These are phyloP conservation scores for Vanrija humicola DNA, from an alignment of 1,284 basidiomycete genomes.

Conservation along the genomic window DNA sequence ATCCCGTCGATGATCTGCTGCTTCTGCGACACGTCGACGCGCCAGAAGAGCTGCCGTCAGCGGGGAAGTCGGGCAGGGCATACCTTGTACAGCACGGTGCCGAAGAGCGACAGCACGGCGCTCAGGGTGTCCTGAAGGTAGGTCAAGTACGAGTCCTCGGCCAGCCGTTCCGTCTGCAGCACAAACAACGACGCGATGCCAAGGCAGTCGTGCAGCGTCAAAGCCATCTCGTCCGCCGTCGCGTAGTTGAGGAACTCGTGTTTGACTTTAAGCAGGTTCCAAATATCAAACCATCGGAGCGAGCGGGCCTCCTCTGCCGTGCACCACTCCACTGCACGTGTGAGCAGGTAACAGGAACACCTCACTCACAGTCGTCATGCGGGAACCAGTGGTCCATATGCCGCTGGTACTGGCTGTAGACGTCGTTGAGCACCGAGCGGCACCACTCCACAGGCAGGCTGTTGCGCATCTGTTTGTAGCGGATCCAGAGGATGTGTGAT, in stretches of 20 bases:
- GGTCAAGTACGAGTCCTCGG: conserved; percentile 6
- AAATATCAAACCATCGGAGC: conserved; percentile 20
- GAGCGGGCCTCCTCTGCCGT: neutral
- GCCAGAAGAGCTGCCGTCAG: conserved; percentile 5
- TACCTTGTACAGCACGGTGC: conserved; percentile 19
- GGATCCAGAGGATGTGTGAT: too few species aligned
- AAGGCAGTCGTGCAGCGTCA: conserved; percentile 14
- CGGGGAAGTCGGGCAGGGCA: too few species aligned
- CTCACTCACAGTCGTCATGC: neutral
- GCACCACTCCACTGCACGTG: neutral
- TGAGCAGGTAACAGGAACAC: neutral
- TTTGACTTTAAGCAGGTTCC: conserved; percentile 16
- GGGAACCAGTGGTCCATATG: conserved; percentile 21
- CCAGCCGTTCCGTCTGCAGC: conserved; percentile 11
- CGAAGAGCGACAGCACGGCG: conserved; percentile 19
- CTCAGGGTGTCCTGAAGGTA: conserved; percentile 19
- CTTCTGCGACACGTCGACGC: neutral
- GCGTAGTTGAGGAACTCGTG: conserved; percentile 13
- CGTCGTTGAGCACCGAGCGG: conserved; percentile 5
- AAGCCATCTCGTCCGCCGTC: conserved; percentile 2
- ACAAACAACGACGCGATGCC: conserved; percentile 10
- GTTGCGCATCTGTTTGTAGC: too few species aligned
- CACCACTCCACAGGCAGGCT: neutral
- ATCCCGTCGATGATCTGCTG: neutral
- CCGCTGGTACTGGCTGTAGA: conserved; percentile 13